Percentiles rank a stretch among this genome's conserved stretches.
Conservation (phyloP, 2,329 filamentous ascomycete genomes). For the Diaporthe aspalathi region DNA sequence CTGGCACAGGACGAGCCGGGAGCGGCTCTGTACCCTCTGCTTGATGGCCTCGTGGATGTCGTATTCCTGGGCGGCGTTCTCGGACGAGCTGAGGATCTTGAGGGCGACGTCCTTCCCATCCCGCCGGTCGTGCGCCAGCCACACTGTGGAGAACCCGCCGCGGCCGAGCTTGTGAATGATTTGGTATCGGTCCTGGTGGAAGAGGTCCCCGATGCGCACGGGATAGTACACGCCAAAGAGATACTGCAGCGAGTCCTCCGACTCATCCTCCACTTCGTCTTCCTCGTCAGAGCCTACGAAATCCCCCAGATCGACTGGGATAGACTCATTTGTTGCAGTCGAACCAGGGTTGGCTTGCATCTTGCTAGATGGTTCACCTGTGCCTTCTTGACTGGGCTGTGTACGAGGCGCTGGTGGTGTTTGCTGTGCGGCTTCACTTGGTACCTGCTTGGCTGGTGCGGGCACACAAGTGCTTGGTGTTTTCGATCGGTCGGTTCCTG, state of each 20-base stretch:
- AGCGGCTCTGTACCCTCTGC: not conserved
- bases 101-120: conserved; percentile 1
- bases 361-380: not conserved
- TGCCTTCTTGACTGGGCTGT: not conserved
- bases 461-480: no score
- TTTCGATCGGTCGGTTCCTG: no score
- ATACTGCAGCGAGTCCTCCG: conserved; percentile 4
- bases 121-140: conserved; percentile 46
- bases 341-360: not conserved
- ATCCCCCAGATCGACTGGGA: not conserved
- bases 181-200: conserved; percentile 48
- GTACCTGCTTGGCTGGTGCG: not conserved
- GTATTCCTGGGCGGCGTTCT: not conserved
- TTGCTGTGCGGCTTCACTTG: no score
- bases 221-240: conserved; percentile 53
- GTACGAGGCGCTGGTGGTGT: no score
- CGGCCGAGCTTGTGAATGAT: conserved; percentile 56
- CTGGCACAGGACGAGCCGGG: not conserved
- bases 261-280: not conserved
- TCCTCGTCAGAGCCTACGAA: conserved; percentile 15
- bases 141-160: conserved; percentile 56
- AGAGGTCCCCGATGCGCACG: conserved; percentile 53
- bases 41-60: not conserved
- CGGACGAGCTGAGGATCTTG: conserved; percentile 15
- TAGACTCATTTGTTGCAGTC: no score